Percentiles rank a stretch among this genome's conserved stretches.
Evolutionary conservation across 1,139 yeast genomes (phyloP).

Genomic region (Taiozyma sp.): DNA sequence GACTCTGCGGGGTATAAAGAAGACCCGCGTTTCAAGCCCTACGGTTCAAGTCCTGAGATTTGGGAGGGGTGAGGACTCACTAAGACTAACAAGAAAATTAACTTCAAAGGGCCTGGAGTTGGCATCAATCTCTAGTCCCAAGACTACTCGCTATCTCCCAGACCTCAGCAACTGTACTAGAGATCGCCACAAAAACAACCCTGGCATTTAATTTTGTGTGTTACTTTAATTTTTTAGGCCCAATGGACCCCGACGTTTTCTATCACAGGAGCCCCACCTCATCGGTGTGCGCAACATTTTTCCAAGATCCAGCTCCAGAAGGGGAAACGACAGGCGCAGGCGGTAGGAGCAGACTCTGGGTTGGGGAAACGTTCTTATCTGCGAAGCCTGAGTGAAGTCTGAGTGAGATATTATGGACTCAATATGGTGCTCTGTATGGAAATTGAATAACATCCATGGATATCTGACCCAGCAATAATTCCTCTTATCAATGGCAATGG

Average conservation of each 20-base stretch:
- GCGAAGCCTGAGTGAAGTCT: background rate
- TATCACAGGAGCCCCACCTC: background rate
- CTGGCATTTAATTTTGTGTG: no score
- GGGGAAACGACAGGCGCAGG: background rate
- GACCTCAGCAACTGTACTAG: no score
- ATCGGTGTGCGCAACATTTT: background rate
- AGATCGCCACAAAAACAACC: no score
- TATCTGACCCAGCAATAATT: background rate
- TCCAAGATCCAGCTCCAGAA: background rate
- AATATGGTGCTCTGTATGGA: no score
- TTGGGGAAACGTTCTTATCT: background rate
- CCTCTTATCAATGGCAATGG: background rate
- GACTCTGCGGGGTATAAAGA: background rate
- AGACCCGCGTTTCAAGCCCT: background rate
- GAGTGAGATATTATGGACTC: no score
- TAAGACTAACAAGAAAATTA: no score
- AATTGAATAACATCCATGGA: no score
- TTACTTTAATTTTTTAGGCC: background rate
- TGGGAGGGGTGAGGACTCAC: no score
- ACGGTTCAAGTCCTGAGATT: no score
- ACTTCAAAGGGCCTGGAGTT: no score
- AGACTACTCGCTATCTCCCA: background rate
- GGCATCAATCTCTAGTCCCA: no score
- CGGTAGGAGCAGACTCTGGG: background rate
- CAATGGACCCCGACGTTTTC: background rate